Percentiles rank a stretch among this genome's conserved stretches.
Conservation (phyloP, 257 asterid genomes). For the Solanum bulbocastanum region DNA sequence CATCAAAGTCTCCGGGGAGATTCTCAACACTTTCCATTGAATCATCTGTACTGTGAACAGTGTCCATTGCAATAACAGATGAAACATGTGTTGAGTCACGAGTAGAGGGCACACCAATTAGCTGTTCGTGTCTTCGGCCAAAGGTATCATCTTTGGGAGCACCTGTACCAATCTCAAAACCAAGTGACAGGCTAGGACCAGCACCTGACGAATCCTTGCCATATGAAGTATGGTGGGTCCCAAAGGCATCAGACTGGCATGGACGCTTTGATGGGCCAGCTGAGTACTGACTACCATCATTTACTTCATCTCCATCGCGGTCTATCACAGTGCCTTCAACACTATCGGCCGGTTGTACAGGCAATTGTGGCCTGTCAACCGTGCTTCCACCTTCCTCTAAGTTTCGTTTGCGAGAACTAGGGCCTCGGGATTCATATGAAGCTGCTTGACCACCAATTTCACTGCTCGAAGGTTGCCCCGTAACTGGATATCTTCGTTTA, state of each 20-base stretch:
- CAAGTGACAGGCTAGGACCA: slow-evolving; percentile 83
- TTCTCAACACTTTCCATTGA: slow-evolving; percentile 99
- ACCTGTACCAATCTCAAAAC: slow-evolving; percentile 49
- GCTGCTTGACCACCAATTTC: slow-evolving; percentile 97
- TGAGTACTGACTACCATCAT: slow-evolving; percentile 72
- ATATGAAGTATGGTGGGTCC: slow-evolving; percentile 30
- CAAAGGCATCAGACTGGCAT: slow-evolving; percentile 44
- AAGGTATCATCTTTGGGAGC: slow-evolving; percentile 43
- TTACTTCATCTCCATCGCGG: slow-evolving; percentile 94
- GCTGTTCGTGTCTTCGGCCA: slow-evolving; percentile 48
- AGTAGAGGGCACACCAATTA: slow-evolving; percentile 44
- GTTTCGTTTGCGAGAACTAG: slow-evolving; percentile 85
- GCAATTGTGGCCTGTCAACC: slow-evolving; percentile 68
- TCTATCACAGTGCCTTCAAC: slow-evolving; percentile 97
- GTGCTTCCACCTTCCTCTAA: slow-evolving; percentile 99
- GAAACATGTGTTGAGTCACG: slow-evolving; percentile 74
- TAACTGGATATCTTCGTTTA: slow-evolving; percentile 46
- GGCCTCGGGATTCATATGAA: slow-evolving; percentile 94
- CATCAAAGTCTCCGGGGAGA: slow-evolving; percentile 72
- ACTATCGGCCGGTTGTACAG: slow-evolving; percentile 77
- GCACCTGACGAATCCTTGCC: slow-evolving; percentile 63
- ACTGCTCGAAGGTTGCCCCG: slow-evolving; percentile 86
- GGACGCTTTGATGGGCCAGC: slow-evolving; percentile 88
- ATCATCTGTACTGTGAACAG: slow-evolving; percentile 64
- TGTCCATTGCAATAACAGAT: slow-evolving; percentile 97